Evolutionary conservation across 139 green algal species (phyloP), one percentile per base, ranked within the genome.

Genomic region (Micractinium sp.): DNA sequence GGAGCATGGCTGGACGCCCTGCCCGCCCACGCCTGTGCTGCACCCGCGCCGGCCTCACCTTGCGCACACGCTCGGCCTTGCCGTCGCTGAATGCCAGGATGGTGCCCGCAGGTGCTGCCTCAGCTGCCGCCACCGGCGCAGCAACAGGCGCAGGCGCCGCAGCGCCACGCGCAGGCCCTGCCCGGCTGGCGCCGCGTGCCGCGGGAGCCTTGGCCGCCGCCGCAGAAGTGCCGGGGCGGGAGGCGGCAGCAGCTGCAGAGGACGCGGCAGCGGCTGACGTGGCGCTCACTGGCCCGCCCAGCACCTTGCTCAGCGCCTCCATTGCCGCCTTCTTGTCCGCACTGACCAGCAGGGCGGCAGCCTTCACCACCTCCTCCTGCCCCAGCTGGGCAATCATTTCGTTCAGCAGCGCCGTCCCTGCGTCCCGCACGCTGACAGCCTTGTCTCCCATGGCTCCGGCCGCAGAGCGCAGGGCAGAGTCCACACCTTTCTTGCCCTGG

Each of bases 361-460:
- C 87, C 7, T 60, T 33, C 69, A 69, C 56, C 67, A 88, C 69
- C 47, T 81, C 69, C 15, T 87, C 87, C 35, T 81, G 69, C 31
- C 81, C 87, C 41, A 88, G 36, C 47, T 66, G 38, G 31, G 38
- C 27, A 7, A 89, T 0, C 78, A 92, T 41, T 25, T 88, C 91
- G 23, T 66, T 66, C 60, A 96, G 80, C 53, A 98, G 85, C 74
- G 90, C 87, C 14, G 67, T 86, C 23, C 92, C 95, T 7, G 91
- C 93, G 25, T 98, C 97, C 0, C 97, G 88, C 47, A 98, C 96
- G 35, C 95, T 93, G 4, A 75, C 89, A 0, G 94, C 87, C 92
- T 99, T 99, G 93, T 99, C 97, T 0, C 56, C 66, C 18, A 81
- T 84, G 19, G 93, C 95, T 18, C 93, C 15, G 0, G 90, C 90